Conservation (phyloP, 805 yeast genomes). For the Lipomyces mesembrius region DNA sequence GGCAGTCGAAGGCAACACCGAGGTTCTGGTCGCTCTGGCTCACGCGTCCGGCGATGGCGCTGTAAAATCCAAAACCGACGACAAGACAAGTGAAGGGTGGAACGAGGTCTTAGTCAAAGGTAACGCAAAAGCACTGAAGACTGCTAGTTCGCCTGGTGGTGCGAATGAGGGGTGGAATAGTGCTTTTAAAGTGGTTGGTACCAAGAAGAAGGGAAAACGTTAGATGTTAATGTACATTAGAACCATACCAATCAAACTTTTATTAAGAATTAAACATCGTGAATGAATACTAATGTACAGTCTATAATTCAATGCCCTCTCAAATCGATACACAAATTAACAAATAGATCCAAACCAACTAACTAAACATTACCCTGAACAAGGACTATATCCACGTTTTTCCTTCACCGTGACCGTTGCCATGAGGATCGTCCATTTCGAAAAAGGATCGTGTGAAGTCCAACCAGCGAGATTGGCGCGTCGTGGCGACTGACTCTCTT, state of each 20-base stretch:
- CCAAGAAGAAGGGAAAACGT: constrained; percentile 56
- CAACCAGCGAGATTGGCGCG: constrained; percentile 21
- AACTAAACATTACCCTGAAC: not conserved
- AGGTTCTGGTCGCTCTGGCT: constrained; percentile 40
- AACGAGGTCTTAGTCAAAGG: constrained; percentile 32
- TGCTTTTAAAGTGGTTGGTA: constrained; percentile 64
- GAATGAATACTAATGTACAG: not conserved
- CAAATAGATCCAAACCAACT: not conserved
- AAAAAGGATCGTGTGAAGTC: constrained; percentile 17
- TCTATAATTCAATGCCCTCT: not conserved
- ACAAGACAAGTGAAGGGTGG: constrained; percentile 28
- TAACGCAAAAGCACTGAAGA: constrained; percentile 30
- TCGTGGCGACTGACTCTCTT: not conserved
- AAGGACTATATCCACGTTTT: constrained; percentile 15
- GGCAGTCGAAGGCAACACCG: constrained; percentile 64
- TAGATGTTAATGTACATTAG: constrained; percentile 1
- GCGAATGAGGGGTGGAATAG: constrained; percentile 48
- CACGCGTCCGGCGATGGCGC: constrained; percentile 2
- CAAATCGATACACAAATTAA: not conserved
- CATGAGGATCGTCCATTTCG: constrained; percentile 17
- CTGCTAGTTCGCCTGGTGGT: constrained; percentile 10
- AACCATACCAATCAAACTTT: constrained; percentile 1
- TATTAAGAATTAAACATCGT: not conserved
- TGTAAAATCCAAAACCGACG: constrained; percentile 38
- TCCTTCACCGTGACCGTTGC: constrained; percentile 24